These are phyloP conservation scores for Lachnum nothofagi DNA, from an alignment of 2,329 filamentous ascomycete genomes.

Conservation along the genomic window DNA sequence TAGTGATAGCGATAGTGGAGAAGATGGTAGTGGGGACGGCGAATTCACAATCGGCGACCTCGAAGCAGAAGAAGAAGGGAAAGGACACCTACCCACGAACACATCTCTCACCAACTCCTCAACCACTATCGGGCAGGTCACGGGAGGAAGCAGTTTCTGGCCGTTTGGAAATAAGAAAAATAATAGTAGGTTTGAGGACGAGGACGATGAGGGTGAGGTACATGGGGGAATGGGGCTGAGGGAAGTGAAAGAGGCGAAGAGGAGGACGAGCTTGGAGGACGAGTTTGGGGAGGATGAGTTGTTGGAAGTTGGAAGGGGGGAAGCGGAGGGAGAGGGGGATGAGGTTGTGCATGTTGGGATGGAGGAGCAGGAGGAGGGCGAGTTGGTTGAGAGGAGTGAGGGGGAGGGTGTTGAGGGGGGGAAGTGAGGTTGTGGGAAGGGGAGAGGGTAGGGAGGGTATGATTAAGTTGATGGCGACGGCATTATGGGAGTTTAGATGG, in stretches of 20 bases:
- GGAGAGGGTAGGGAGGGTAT: too few species aligned
- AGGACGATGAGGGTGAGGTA: conserved; percentile 20
- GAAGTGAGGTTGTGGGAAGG: too few species aligned
- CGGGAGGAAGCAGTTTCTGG: conserved; percentile 24
- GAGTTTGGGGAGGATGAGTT: conserved; percentile 3
- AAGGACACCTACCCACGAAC: conserved; percentile 16
- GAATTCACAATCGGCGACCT: conserved; percentile 29
- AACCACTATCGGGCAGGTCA: conserved; percentile 6
- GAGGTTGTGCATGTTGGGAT: conserved; percentile 27
- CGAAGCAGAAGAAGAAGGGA: conserved; percentile 27
- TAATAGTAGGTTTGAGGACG: conserved; percentile 22
- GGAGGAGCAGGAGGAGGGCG: conserved; percentile 14
- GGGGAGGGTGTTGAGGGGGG: too few species aligned
- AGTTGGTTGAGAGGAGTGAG: conserved; percentile 2
- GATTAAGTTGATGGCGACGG: too few species aligned
- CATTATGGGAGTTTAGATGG: too few species aligned
- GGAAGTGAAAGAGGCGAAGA: background rate
- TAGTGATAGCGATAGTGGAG: conserved; percentile 27
- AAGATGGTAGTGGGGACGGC: conserved; percentile 25
- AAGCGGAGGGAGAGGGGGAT: conserved; percentile 32
- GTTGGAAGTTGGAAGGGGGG: conserved; percentile 29
- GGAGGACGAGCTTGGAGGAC: conserved; percentile 13
- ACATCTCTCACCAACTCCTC: conserved; percentile 15
- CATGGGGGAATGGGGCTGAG: conserved; percentile 3
- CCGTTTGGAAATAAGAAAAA: conserved; percentile 21